phyloP scores from a whole-genome alignment of 2,329 filamentous ascomycete species.

The Biscogniauxia sp. region DNA sequence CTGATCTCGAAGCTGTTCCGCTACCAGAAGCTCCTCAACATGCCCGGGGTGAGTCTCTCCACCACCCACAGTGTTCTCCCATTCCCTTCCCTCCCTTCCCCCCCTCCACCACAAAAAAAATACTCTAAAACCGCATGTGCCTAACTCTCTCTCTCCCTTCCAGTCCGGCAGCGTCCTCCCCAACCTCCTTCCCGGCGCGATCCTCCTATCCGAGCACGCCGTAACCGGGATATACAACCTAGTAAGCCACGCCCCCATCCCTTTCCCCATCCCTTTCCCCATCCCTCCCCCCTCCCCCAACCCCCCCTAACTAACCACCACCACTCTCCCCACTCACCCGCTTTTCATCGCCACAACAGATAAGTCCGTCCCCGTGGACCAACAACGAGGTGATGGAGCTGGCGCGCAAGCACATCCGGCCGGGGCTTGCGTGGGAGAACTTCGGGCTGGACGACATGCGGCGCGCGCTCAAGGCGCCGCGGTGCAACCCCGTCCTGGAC shows the following conservation, averaged over 20 bases:
- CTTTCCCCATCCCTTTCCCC: too few relatives aligned
- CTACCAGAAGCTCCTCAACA: constrained; percentile 5
- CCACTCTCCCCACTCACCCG: too few relatives aligned
- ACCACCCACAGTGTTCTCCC: too few relatives aligned
- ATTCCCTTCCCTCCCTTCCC: too few relatives aligned
- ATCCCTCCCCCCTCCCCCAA: too few relatives aligned
- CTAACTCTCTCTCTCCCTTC: neutral
- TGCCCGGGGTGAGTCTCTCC: neutral
- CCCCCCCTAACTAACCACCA: too few relatives aligned
- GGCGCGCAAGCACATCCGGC: constrained; percentile 11
- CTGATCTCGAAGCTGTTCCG: constrained; percentile 5
- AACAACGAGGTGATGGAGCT: constrained; percentile 13
- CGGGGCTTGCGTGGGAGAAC: constrained; percentile 8
- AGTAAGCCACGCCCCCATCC: neutral
- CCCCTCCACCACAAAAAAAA: too few relatives aligned
- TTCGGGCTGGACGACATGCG: constrained; percentile 9
- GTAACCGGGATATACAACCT: constrained; percentile 12
- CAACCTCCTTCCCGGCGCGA: constrained; percentile 9
- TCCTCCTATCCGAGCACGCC: constrained; percentile 6
- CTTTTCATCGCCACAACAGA: neutral
- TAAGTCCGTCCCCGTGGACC: constrained; percentile 1
- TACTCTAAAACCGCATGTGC: too few relatives aligned
- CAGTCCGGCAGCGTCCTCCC: constrained; percentile 8
- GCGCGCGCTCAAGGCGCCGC: constrained; percentile 8
- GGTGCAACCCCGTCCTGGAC: constrained; percentile 8